phyloP scores from a whole-genome alignment of 345 rosid species.

The Brassica juncea region DNA sequence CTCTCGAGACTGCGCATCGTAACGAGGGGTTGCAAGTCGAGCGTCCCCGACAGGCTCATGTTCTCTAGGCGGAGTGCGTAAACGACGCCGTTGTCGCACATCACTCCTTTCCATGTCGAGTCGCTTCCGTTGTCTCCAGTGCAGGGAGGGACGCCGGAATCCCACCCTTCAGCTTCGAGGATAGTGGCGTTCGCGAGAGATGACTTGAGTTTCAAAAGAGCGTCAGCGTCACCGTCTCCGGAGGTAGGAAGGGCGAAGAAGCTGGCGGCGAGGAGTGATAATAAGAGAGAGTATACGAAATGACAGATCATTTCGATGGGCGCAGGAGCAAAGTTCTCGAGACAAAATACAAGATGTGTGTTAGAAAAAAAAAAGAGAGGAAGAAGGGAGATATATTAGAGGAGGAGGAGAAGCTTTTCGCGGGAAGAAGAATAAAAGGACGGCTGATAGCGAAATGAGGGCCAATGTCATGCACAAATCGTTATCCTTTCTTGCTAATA shows the following conservation, averaged over 20 bases:
- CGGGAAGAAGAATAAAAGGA: constrained; percentile 26
- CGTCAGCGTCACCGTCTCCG: constrained; percentile 43
- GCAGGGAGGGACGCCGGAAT: constrained; percentile 35
- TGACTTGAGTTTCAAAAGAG: constrained; percentile 56
- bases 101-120: constrained; percentile 59
- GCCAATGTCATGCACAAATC: constrained; percentile 32
- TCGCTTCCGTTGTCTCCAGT: constrained; percentile 29
- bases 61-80: constrained; percentile 52
- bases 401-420: constrained; percentile 15
- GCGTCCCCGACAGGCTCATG: constrained; percentile 56
- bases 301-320: constrained; percentile 28
- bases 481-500: constrained; percentile 23
- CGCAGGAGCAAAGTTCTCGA: constrained; percentile 5
- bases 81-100: constrained; percentile 46
- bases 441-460: constrained; percentile 34
- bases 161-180: constrained; percentile 48
- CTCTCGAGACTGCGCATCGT: constrained; percentile 44
- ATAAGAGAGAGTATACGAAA: neutral
- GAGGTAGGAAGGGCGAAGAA: neutral
- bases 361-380: neutral
- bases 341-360: constrained; percentile 16
- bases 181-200: constrained; percentile 42
- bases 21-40: constrained; percentile 49
- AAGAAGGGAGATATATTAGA: constrained; percentile 16
- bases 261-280: neutral